Evolutionary conservation across 768 basidiomycete species (phyloP), one percentile per base, ranked within the genome.

Genomic region (Collybia nuda): DNA sequence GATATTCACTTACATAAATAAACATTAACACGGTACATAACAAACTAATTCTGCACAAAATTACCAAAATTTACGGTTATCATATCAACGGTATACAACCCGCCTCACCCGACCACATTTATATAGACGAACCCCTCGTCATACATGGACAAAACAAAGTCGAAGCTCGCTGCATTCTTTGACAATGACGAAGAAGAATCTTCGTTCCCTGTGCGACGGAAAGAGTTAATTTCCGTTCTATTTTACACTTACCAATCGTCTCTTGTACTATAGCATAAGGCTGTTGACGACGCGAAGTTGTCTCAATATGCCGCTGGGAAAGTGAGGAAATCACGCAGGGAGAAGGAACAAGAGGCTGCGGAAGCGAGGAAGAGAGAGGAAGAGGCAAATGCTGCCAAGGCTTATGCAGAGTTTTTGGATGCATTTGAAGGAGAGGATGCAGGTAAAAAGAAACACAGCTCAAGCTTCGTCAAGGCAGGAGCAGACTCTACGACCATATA

Each of bases 141-240:
- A 47, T 32, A 41, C 37, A 86, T 86, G 86, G 84, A 86, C 71
- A 84, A 81, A 71, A 84, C 84, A 42, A 79, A 79, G 62, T 67
- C 76, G 6, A 86, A 80, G 62, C 71, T 92, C 37, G 88, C 88
- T 42, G 85, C 88, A 19, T 91, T 92, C 71, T 92, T 92, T 66
- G 86, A 89, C 63, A 81, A 87, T 58, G 88, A 87, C 65, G 89
- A 92, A 62, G 89, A 90, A 69, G 88, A 89, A 63, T 72, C 85
- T 75, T 81, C 87, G 77, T 88, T 90, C 75, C 82, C 88, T 86
- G 90, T 93, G 88, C 89, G 90, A 89, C 76, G 85, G 81, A 87
- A 80, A 82, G 78, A 81, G 77, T 78, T 80, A 73, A n/a, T 77
- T 81, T 81, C 70, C 68, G 62, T 66, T 70, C 62, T 63, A 68